phyloP scores from a whole-genome alignment of 768 basidiomycete species.

The Strobilomyces confusus region DNA sequence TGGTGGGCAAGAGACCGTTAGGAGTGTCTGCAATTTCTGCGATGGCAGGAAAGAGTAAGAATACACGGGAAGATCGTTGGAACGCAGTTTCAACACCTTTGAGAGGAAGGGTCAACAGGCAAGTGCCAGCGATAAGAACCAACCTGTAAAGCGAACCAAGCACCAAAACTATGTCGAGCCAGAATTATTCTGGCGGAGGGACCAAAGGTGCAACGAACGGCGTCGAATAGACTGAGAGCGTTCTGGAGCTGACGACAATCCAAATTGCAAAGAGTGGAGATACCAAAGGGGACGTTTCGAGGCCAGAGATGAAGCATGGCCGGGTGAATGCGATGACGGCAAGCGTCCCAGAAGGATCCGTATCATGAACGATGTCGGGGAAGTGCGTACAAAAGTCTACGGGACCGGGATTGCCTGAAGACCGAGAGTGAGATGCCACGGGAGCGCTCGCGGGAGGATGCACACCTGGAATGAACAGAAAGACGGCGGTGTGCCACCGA shows the following conservation, averaged over 20 bases:
- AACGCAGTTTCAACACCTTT: conserved; percentile 50
- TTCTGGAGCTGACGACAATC: conserved; percentile 51
- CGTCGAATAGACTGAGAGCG: conserved; percentile 52
- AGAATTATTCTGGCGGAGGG: conserved; percentile 39
- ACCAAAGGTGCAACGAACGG: conserved; percentile 33
- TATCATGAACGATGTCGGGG: conserved; percentile 46
- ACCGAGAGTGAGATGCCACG: neutral
- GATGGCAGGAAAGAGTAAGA: conserved; percentile 71
- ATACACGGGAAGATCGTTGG: conserved; percentile 39
- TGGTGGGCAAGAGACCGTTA: conserved; percentile 41
- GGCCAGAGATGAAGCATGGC: conserved; percentile 47
- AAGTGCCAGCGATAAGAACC: neutral
- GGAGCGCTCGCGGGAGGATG: neutral
- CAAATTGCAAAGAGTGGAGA: conserved; percentile 23
- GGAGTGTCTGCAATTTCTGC: conserved; percentile 60
- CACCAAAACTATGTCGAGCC: conserved; percentile 67
- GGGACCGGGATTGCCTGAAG: conserved; percentile 51
- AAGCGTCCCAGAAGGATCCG: conserved; percentile 32
- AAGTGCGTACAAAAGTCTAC: conserved; percentile 66
- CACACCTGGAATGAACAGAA: too few species aligned
- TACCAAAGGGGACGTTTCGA: conserved; percentile 1
- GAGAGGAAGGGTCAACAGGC: neutral
- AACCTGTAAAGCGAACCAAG: conserved; percentile 63
- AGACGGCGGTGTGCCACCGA: conserved; percentile 20
- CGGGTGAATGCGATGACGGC: conserved; percentile 60